Evolutionary conservation across 768 basidiomycete species (phyloP), one percentile per base, ranked within the genome.

Genomic region (Lyophyllum atratum): DNA sequence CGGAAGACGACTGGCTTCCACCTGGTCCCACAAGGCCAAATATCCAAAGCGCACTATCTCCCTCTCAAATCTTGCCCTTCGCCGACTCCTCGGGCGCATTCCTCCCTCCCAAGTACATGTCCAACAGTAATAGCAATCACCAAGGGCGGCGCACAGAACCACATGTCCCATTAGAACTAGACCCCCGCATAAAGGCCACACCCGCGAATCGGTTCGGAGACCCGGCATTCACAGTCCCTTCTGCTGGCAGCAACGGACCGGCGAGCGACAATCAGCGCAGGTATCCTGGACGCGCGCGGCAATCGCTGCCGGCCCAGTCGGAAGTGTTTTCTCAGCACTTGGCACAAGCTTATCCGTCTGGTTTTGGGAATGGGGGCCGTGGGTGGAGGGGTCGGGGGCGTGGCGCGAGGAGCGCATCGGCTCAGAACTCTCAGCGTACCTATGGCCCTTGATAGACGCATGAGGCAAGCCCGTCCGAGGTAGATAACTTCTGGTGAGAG

Each of bases 261-360:
- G 43, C 11, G n/a, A 10, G 50, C 39, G 54, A 49, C 15, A 17
- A 9, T 17, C 43, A 49, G 39, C 31, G 25, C 11, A 34, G 21
- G 15, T 58, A 46, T 26, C 19, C 56, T 54, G 15, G 54, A 49
- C 53, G 49, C 45, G 49, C 49, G 39, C 56, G 59, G 49, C 44
- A 54, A 37, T 49, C 46, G 19, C 29, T 62, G 22, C 60, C 57
- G 60, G 47, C 46, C 28, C 60, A 62, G 34, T 42, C 57, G 57
- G 57, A 53, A 28, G 54, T 25, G 46, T 62, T 56, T 34, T 28
- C 54, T 39, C 51, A 54, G 50, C 49, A 58, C 43, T 43, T 57
- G 44, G 44, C 52, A 21, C 44, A 46, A 22, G 40, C 34, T 44
- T 34, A 60, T 47, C 34, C 52, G 17, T 25, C 54, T 42, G 49